Evolutionary conservation across 192 early-diverging fungal species (phyloP).

Genomic region (Rhizophagus sp.): DNA sequence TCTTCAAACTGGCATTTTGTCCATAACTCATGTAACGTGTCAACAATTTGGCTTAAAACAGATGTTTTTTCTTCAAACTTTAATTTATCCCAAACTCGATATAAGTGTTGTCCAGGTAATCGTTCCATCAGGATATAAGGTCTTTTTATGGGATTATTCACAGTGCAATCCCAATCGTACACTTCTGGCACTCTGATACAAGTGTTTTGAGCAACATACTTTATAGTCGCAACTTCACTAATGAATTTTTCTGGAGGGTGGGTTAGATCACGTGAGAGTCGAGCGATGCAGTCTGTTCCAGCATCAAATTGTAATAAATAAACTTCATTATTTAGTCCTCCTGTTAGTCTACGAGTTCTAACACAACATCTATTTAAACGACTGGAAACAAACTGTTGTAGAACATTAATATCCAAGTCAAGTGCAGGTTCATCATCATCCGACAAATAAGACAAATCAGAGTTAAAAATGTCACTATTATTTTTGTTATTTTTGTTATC

Average conservation of each 20-base stretch:
- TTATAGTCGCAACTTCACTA: slow-evolving; percentile 8
- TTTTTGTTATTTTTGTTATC: too few relatives aligned
- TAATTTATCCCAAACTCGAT: slow-evolving; percentile 3
- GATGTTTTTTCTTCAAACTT: not conserved
- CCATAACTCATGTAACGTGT: not conserved
- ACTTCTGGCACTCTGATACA: slow-evolving; percentile 11
- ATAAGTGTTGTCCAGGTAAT: not conserved
- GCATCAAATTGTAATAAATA: not conserved
- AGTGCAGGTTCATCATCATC: too few relatives aligned
- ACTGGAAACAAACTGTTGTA: not conserved
- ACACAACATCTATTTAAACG: slow-evolving; percentile 6
- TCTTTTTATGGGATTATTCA: not conserved
- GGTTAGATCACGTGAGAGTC: not conserved
- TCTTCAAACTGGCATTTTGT: slow-evolving; percentile 1
- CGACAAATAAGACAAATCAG: too few relatives aligned
- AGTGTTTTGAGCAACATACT: slow-evolving; percentile 12
- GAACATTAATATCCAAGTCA: too few relatives aligned
- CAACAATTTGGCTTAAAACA: slow-evolving; percentile 18
- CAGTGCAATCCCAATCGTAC: slow-evolving; percentile 10
- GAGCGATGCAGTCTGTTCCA: slow-evolving; percentile 18
- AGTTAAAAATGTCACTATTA: too few relatives aligned
- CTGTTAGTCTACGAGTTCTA: not conserved
- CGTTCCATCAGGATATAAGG: slow-evolving; percentile 16
- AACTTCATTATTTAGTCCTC: slow-evolving; percentile 8
- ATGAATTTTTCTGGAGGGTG: not conserved